A percentile compares a stretch with the other conserved stretches of the same genome.
These are phyloP conservation scores for Tetrahymena thermophila DNA, from an alignment of 73 alveolate species.

Conservation along the genomic window DNA sequence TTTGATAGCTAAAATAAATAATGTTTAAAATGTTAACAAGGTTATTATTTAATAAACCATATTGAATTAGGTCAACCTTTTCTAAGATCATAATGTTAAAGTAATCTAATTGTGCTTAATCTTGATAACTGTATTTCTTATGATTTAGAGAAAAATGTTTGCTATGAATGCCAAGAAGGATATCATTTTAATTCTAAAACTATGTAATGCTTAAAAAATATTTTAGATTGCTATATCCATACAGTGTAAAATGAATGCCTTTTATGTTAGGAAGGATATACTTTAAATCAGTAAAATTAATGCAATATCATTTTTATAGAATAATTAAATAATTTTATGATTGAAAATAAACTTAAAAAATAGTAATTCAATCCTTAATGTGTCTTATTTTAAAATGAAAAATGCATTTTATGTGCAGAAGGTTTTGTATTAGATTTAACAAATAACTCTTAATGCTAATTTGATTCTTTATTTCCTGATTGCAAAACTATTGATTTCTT, in stretches of 20 bases:
- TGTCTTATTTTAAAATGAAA: background rate
- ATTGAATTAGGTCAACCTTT: background rate
- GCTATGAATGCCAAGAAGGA: background rate
- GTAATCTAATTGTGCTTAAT: background rate
- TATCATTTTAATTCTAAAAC: background rate
- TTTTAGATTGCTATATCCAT: background rate
- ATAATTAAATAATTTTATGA: too few species aligned
- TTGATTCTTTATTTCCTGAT: background rate
- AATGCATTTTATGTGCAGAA: background rate
- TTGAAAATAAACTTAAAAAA: too few species aligned
- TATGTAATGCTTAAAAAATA: background rate
- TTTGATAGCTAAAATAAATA: background rate
- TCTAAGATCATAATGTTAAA: background rate
- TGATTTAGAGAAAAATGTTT: background rate
- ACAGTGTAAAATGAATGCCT: background rate
- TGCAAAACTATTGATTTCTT: background rate
- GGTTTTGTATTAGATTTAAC: background rate
- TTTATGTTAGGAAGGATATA: background rate
- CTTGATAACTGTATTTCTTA: background rate
- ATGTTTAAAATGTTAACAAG: background rate
- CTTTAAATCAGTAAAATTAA: background rate
- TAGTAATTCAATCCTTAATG: background rate
- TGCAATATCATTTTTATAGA: background rate
- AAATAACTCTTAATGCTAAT: background rate
- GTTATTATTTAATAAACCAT: background rate